Percentiles rank a stretch among this genome's conserved stretches.
phyloP scores from a whole-genome alignment of 106 monocot genomes.

The Apostasia ramifera region DNA sequence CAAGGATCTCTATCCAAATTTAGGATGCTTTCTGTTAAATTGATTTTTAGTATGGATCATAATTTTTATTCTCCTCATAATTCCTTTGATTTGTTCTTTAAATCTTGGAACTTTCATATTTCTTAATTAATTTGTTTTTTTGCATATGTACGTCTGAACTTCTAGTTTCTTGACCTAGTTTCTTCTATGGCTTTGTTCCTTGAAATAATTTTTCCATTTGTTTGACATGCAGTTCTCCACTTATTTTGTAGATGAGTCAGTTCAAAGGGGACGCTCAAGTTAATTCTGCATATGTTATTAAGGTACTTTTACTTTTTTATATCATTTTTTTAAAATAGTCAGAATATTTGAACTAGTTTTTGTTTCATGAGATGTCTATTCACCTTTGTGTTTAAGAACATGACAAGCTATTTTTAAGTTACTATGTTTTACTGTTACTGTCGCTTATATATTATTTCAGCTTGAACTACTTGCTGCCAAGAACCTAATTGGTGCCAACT shows the following conservation, averaged over 20 bases:
- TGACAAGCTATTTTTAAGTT: neutral
- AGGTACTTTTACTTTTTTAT: constrained; percentile 33
- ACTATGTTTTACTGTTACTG: too few relatives aligned
- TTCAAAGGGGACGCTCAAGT: constrained; percentile 45
- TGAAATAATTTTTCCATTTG: constrained; percentile 32
- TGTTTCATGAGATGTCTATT: neutral
- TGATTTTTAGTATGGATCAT: too few relatives aligned
- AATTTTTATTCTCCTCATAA: too few relatives aligned
- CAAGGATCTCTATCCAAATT: too few relatives aligned
- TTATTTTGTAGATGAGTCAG: constrained; percentile 70
- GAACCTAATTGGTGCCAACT: constrained; percentile 81
- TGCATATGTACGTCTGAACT: too few relatives aligned
- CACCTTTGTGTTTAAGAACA: neutral
- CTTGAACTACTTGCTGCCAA: constrained; percentile 89
- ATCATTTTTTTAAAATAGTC: neutral
- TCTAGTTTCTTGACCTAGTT: neutral
- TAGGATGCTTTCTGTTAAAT: too few relatives aligned
- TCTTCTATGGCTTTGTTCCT: neutral
- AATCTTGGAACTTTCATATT: too few relatives aligned
- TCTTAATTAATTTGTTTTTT: too few relatives aligned
- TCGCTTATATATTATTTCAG: constrained; percentile 26
- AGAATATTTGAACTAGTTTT: neutral
- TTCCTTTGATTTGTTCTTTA: too few relatives aligned
- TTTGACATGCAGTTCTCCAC: constrained; percentile 54
- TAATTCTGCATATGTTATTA: constrained; percentile 49